Conservation (phyloP, 2,329 filamentous ascomycete species). For the Metarhizium album region DNA sequence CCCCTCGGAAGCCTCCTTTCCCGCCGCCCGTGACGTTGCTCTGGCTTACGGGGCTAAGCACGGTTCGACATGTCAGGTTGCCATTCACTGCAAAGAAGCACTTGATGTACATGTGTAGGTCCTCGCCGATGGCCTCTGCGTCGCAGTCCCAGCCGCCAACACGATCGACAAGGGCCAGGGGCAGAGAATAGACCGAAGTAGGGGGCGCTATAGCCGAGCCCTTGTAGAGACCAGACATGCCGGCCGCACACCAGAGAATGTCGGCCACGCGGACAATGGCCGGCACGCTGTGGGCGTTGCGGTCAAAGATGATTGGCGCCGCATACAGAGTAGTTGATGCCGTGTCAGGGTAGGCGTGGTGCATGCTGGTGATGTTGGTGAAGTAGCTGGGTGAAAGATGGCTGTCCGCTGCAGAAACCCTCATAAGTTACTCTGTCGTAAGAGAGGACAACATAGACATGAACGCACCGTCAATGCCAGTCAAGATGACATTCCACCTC, state of each 20-base stretch:
- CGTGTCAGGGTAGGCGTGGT: slow-evolving; percentile 47
- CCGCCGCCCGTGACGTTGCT: slow-evolving; percentile 57
- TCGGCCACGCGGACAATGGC: slow-evolving; percentile 61
- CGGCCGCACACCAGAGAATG: slow-evolving; percentile 60
- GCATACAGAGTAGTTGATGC: slow-evolving; percentile 54
- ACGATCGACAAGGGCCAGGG: slow-evolving; percentile 53
- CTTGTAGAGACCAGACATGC: slow-evolving; percentile 56
- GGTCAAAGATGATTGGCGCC: slow-evolving; percentile 63
- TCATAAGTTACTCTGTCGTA: no score
- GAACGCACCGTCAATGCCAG: slow-evolving; percentile 55
- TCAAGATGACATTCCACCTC: slow-evolving; percentile 55
- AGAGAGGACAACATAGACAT: no score
- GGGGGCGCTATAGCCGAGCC: slow-evolving; percentile 56
- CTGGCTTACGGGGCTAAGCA: slow-evolving; percentile 61
- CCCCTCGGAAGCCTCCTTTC: slow-evolving; percentile 40
- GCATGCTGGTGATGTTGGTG: slow-evolving; percentile 50
- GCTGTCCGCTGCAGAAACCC: slow-evolving; percentile 47
- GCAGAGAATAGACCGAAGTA: slow-evolving; percentile 63
- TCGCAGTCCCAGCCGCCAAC: slow-evolving; percentile 65
- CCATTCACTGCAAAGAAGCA: slow-evolving; percentile 67
- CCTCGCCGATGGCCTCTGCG: slow-evolving; percentile 62
- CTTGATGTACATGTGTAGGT: slow-evolving; percentile 69
- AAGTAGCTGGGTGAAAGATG: slow-evolving; percentile 62
- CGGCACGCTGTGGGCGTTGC: slow-evolving; percentile 58
- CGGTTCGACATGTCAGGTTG: slow-evolving; percentile 51